Evolutionary conservation across 441 rosid species (phyloP), one percentile per base, ranked within the genome.

Genomic region (Eugenia klotzschiana): DNA sequence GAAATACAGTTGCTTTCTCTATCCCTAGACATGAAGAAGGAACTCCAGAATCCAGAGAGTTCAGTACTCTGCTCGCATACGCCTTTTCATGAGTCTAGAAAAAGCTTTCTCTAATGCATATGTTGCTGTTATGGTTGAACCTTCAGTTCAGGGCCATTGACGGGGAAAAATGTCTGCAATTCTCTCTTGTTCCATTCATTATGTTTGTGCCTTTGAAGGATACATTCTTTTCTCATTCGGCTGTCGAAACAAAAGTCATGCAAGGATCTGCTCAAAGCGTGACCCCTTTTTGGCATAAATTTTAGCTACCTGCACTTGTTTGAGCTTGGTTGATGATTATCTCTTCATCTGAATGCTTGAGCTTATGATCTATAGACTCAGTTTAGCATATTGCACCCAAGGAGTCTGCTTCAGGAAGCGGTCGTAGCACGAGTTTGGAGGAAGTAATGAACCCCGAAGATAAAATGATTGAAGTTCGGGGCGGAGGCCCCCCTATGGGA

Each of bases 401-500:
- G 55, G 84, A 58, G 14, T 58, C 25, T 33, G 51, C 87, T 85
- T 84, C 87, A 69, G 11, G 83, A 29, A 83, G 74, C 83, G 84
- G 85, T 79, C 56, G 41, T 18, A 85, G 86, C 64, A 50, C 15
- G 2, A 88, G 89, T 82, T 82, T 64, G 37, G 91, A 87, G 46
- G 94, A 91, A 86, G 93, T 89, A 23, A 83, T 89, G 50, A 88
- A 91, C 57, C 89, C 89, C 3, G 12, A 37, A 73, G 92, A 88
- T 41, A 79, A 79, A 77, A 80, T 49, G 80, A 53, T 51, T 16
- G 91, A 87, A 46, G 79, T 51, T 55, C 85, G 87, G n/a, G 20
- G 64, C 5, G 93, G 96, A 80, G 92, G 93, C 84, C 86, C 89
- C 73, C 95, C 99, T 1, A 50, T 85, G 60, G 98, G 98, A 93